Evolutionary conservation across 371 early-diverging fungal genomes (phyloP), one percentile per base, ranked within the genome.

Genomic region (Rhizopus arrhizus): DNA sequence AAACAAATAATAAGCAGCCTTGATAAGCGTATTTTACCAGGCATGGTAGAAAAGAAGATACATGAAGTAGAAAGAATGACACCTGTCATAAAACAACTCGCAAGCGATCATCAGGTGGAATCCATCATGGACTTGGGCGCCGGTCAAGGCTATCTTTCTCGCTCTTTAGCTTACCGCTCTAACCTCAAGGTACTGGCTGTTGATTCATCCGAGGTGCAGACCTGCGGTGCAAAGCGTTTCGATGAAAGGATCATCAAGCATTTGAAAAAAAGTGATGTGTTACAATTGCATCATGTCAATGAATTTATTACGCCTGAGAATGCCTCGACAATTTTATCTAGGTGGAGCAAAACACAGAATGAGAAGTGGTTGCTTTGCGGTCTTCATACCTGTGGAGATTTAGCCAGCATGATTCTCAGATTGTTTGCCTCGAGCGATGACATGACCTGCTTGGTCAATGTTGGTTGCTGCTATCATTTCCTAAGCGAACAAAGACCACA

Each of bases 401-500:
- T 95, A 48, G 82, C 91, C 4, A 83, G 84, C 47, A 80, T 85
- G 31, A 86, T 89, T 64, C 70, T 93, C 38, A 77, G 83, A 35
- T 70, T 91, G 32, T 95, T 91, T 70, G 74, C 83, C 7, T 73
- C 81, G 41, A 83, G 85, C 15, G 72, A 81, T 13, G 62, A 76
- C 40, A 90, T 92, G 1, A 65, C 70, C 0, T 85, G 86, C n/a
- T 68, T 94, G 12, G 92, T 89, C 35, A 82, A 83, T 62, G 93
- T 94, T 5, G 91, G 92, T 1, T 95, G 95, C 72, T 95, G 94
- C 70, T 93, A 94, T 69, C 92, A 95, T 74, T 84, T 76, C 54
- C 64, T 90, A 7, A 68, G 85, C 0, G 68, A 68, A 38, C 40
- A 57, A 11, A 22, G 13, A 2, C 22, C 22, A 12, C 48, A 64